Percentiles rank a stretch among this genome's conserved stretches.
phyloP scores from a whole-genome alignment of 2,329 filamentous ascomycete species.

The Diaporthe eres region DNA sequence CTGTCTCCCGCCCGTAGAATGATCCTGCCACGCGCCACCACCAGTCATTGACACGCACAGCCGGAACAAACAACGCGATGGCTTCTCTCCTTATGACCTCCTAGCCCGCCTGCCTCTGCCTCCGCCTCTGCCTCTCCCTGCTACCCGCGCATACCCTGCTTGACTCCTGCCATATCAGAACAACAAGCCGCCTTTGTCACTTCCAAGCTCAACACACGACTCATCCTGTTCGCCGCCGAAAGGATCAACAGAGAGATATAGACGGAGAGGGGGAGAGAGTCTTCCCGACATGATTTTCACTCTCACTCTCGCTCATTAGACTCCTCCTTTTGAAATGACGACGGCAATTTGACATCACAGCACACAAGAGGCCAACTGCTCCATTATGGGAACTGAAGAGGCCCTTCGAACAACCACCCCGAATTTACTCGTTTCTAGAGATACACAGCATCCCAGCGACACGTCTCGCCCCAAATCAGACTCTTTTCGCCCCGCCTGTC shows the following conservation, averaged over 20 bases:
- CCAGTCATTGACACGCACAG: conserved; percentile 28
- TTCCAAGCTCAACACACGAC: neutral
- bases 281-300: conserved; percentile 14
- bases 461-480: neutral
- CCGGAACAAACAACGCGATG: conserved; percentile 18
- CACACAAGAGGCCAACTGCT: conserved; percentile 19
- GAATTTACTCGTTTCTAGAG: neutral
- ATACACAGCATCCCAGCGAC: neutral
- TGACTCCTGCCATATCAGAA: neutral
- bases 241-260: neutral
- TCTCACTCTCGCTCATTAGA: neutral
- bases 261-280: neutral
- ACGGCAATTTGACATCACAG: conserved; percentile 18
- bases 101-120: neutral
- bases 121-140: neutral
- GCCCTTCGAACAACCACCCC: neutral
- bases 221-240: neutral
- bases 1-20: neutral
- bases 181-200: neutral
- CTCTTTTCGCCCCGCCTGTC: neutral
- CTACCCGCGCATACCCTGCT: neutral
- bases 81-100: conserved; percentile 10
- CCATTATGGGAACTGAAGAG: conserved; percentile 36
- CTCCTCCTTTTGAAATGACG: conserved; percentile 11
- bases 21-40: conserved; percentile 2